Evolutionary conservation across 2,329 filamentous ascomycete species (phyloP).

Genomic region (Hypoxylon rubiginosum): DNA sequence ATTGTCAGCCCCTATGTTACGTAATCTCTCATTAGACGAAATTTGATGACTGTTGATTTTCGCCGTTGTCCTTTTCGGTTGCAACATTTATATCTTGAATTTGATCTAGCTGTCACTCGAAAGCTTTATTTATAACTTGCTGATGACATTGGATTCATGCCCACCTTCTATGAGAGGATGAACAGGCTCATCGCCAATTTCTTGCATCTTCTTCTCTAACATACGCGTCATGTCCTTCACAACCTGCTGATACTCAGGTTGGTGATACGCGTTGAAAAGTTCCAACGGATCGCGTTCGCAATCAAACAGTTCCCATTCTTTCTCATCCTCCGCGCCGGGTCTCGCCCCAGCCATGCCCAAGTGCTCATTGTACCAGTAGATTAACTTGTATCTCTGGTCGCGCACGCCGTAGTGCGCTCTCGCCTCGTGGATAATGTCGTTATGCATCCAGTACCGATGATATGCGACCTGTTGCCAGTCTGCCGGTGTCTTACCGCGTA

Average conservation of each 20-base stretch:
- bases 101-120: not conserved
- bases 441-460: conserved; percentile 70
- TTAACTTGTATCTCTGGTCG: conserved; percentile 66
- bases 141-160: not conserved
- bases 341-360: conserved; percentile 61
- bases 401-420: conserved; percentile 67
- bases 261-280: conserved; percentile 61
- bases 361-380: conserved; percentile 68
- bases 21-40: too few relatives aligned
- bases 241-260: conserved; percentile 54
- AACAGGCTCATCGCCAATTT: conserved; percentile 32
- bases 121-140: conserved; percentile 1
- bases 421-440: conserved; percentile 63
- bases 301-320: conserved; percentile 69
- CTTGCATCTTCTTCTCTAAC: conserved; percentile 63
- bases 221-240: conserved; percentile 57
- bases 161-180: conserved; percentile 5
- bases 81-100: too few relatives aligned
- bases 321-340: conserved; percentile 55
- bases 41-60: too few relatives aligned
- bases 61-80: too few relatives aligned
- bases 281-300: conserved; percentile 64
- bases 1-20: too few relatives aligned
- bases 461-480: conserved; percentile 67
- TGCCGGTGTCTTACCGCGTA: conserved; percentile 55